Evolutionary conservation across 768 basidiomycete genomes (phyloP).

Genomic region (Auriscalpium microsporum): DNA sequence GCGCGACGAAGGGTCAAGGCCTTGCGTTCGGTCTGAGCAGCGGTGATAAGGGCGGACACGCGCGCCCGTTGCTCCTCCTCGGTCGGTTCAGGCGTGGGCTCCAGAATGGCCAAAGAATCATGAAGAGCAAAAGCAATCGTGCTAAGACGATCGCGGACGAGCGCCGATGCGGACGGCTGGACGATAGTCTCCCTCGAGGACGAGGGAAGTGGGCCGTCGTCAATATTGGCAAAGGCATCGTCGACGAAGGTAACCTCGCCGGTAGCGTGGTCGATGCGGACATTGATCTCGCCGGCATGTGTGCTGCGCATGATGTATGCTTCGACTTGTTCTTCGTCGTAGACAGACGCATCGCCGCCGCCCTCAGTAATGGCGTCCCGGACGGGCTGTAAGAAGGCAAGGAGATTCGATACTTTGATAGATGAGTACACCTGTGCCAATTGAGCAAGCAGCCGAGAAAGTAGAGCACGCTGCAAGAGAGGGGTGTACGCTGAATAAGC

Average conservation of each 20-base stretch:
- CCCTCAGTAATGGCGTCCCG: conserved; percentile 43
- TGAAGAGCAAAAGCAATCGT: conserved; percentile 68
- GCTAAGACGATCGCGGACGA: conserved; percentile 72
- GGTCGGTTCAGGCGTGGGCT: conserved; percentile 34
- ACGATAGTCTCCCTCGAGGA: conserved; percentile 34
- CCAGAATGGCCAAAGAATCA: conserved; percentile 52
- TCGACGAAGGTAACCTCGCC: conserved; percentile 82
- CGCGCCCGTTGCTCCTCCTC: conserved; percentile 51
- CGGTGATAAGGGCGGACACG: conserved; percentile 50
- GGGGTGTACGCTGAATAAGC: conserved; percentile 76
- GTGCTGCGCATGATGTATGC: conserved; percentile 92
- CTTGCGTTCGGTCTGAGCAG: conserved; percentile 67
- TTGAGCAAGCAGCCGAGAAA: conserved; percentile 84
- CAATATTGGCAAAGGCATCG: conserved; percentile 49
- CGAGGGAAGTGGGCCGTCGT: conserved; percentile 28
- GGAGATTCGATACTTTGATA: conserved; percentile 69
- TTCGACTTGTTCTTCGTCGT: conserved; percentile 74
- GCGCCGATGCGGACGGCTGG: conserved; percentile 64
- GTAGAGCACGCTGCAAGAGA: conserved; percentile 85
- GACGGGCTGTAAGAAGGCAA: conserved; percentile 72
- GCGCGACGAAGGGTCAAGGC: conserved; percentile 70
- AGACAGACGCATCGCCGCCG: conserved; percentile 26
- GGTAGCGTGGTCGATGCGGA: conserved; percentile 82
- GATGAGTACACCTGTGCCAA: conserved; percentile 89
- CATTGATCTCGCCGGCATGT: conserved; percentile 74